A percentile compares a stretch with the other conserved stretches of the same genome.
Evolutionary conservation across 1,139 yeast species (phyloP).

Genomic region (Debaryomyces fabryi): DNA sequence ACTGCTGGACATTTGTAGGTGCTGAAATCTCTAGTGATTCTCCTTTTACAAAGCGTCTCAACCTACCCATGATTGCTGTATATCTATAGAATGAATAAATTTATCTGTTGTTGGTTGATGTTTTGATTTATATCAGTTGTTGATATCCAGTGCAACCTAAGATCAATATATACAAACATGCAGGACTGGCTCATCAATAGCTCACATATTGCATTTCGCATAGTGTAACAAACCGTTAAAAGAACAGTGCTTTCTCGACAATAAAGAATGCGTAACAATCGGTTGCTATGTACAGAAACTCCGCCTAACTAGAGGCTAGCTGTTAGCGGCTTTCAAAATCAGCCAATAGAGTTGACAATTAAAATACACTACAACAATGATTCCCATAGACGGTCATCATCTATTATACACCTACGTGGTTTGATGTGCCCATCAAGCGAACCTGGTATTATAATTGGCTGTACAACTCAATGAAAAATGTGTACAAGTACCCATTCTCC

Average conservation of each 20-base stretch:
- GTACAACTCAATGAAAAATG: not conserved
- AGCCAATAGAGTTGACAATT: not conserved
- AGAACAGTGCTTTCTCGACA: not conserved
- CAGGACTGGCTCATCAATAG: slow-evolving; percentile 1
- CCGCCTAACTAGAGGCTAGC: not conserved
- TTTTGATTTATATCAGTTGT: not conserved
- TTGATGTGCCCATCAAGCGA: slow-evolving; percentile 51
- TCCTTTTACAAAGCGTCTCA: not conserved
- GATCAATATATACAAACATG: not conserved
- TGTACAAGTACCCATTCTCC: not conserved
- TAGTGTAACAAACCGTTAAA: slow-evolving; percentile 1
- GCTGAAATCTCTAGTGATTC: not conserved
- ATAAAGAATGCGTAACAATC: not conserved
- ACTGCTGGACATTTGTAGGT: slow-evolving; percentile 1
- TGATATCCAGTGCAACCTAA: not conserved
- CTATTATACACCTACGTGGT: not conserved
- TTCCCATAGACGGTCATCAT: not conserved
- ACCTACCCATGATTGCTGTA: not conserved
- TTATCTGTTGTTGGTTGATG: not conserved
- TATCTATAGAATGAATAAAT: not conserved
- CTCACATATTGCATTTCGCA: not conserved
- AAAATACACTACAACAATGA: not conserved
- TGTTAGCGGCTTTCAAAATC: not conserved
- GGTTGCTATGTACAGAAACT: not conserved
- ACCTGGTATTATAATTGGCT: slow-evolving; percentile 24